These are phyloP conservation scores for Ceriops tagal DNA, from an alignment of 345 rosid species.

Conservation along the genomic window DNA sequence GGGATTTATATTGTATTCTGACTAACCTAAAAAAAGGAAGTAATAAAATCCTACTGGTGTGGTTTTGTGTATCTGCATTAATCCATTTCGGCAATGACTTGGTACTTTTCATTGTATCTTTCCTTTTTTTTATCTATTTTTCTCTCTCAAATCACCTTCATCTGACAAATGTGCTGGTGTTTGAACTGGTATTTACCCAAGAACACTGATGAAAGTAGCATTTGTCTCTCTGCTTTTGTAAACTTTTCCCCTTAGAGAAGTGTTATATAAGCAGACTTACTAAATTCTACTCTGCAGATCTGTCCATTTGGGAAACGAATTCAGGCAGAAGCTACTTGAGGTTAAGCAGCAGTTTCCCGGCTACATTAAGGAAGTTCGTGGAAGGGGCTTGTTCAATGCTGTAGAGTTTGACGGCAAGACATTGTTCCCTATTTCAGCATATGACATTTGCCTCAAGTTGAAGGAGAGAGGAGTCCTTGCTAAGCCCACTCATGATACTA, in stretches of 20 bases:
- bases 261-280: background rate
- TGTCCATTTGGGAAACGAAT: conserved; percentile 55
- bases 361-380: conserved; percentile 80
- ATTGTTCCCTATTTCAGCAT: conserved; percentile 75
- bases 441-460: conserved; percentile 81
- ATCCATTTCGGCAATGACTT: background rate
- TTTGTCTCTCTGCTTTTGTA: background rate
- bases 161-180: background rate
- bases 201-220: background rate
- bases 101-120: background rate
- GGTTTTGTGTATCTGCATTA: too few relatives aligned
- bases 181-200: background rate
- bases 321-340: conserved; percentile 50
- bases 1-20: too few relatives aligned
- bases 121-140: background rate
- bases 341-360: conserved; percentile 61
- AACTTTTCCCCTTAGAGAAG: background rate
- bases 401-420: conserved; percentile 61
- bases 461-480: conserved; percentile 91
- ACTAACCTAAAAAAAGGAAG: too few relatives aligned
- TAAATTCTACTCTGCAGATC: conserved; percentile 43
- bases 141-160: background rate
- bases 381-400: conserved; percentile 90
- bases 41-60: too few relatives aligned
- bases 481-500: conserved; percentile 85